Evolutionary conservation across 1,284 basidiomycete genomes (phyloP).

Genomic region (Singerocomus rubriflavus): DNA sequence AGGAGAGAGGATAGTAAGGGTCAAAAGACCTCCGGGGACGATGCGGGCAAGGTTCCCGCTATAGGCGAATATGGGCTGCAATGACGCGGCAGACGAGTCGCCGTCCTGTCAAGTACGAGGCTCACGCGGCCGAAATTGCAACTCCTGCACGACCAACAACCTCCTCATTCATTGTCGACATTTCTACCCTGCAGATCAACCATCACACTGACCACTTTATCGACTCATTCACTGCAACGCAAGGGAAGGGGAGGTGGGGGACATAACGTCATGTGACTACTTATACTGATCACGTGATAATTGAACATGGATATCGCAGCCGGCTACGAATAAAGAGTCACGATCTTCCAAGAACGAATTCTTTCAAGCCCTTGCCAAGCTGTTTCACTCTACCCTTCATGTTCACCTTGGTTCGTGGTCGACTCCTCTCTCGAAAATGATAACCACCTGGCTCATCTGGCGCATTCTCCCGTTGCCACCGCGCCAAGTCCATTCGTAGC

Average conservation of each 20-base stretch:
- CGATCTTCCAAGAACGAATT: constrained; percentile 35
- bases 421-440: constrained; percentile 29
- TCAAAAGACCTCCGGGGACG: constrained; percentile 3
- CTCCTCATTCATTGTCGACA: too few species aligned
- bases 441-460: constrained; percentile 27
- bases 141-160: constrained; percentile 1
- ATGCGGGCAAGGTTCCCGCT: constrained; percentile 1
- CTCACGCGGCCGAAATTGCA: constrained; percentile 9
- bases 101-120: constrained; percentile 1
- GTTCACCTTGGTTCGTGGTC: constrained; percentile 19
- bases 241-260: too few species aligned
- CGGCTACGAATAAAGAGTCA: constrained; percentile 4
- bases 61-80: neutral
- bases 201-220: neutral
- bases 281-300: constrained; percentile 11
- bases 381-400: constrained; percentile 40
- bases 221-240: neutral
- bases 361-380: constrained; percentile 42
- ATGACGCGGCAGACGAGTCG: neutral
- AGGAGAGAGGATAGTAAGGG: constrained; percentile 19
- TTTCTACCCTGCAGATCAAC: neutral
- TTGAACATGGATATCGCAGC: neutral
- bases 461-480: constrained; percentile 34
- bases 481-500: constrained; percentile 53
- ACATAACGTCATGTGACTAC: constrained; percentile 5